Conservation (phyloP, 1,284 basidiomycete species). For the Ustilago tritici region DNA sequence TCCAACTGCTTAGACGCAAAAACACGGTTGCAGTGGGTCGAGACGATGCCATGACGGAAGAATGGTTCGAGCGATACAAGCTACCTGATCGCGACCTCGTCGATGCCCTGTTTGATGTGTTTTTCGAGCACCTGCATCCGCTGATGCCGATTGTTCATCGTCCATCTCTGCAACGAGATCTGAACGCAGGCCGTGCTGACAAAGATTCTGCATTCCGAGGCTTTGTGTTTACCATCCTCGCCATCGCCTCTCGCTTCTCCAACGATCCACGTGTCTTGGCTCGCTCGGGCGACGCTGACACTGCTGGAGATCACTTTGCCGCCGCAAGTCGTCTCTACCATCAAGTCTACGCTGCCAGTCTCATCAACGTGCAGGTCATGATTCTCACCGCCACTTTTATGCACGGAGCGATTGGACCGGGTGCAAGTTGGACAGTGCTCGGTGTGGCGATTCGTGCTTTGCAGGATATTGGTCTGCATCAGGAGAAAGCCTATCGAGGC, state of each 20-base stretch:
- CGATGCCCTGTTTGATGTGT: constrained; percentile 51
- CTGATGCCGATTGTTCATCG: constrained; percentile 63
- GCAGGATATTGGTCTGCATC: constrained; percentile 62
- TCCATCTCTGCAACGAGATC: constrained; percentile 52
- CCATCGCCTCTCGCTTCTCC: constrained; percentile 60
- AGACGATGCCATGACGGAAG: constrained; percentile 56
- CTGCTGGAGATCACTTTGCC: constrained; percentile 62
- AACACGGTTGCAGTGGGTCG: constrained; percentile 61
- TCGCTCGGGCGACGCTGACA: constrained; percentile 50
- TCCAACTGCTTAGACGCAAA: constrained; percentile 57
- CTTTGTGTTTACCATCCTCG: constrained; percentile 61
- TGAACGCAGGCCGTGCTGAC: constrained; percentile 50
- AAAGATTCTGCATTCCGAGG: constrained; percentile 62
- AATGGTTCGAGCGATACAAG: constrained; percentile 59
- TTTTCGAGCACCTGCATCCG: constrained; percentile 55
- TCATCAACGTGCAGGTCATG: constrained; percentile 65
- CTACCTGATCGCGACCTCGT: constrained; percentile 55
- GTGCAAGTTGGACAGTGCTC: constrained; percentile 61
- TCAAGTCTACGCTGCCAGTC: constrained; percentile 59
- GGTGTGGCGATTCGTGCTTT: constrained; percentile 61
- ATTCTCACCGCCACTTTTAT: constrained; percentile 59
- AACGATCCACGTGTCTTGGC: constrained; percentile 56
- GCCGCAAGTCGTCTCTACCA: constrained; percentile 62
- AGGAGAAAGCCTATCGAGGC: constrained; percentile 57
- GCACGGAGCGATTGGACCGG: constrained; percentile 59